These are phyloP conservation scores for Tylopilus subfusipes DNA, from an alignment of 768 basidiomycete species.

Conservation along the genomic window DNA sequence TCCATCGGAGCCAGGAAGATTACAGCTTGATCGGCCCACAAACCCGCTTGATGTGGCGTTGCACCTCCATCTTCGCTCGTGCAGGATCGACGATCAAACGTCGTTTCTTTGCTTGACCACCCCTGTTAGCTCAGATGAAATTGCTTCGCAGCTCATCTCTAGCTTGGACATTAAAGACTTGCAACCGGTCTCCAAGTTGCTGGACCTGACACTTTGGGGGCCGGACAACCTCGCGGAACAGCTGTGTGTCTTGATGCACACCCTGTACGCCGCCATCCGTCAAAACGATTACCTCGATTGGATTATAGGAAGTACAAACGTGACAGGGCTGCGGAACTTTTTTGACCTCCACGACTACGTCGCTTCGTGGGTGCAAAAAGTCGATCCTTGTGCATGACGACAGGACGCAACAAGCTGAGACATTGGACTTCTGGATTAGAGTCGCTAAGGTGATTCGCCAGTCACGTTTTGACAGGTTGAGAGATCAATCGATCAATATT, in stretches of 20 bases:
- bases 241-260: conserved; percentile 70
- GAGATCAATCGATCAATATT: neutral
- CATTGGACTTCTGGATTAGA: conserved; percentile 71
- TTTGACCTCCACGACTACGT: conserved; percentile 60
- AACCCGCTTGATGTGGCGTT: neutral
- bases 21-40: neutral
- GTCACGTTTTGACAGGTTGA: neutral
- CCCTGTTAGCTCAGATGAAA: conserved; percentile 32
- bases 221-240: conserved; percentile 75
- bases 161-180: conserved; percentile 28
- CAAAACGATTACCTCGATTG: conserved; percentile 74
- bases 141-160: conserved; percentile 25
- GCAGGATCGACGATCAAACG: conserved; percentile 39
- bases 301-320: conserved; percentile 39
- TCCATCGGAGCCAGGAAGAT: neutral
- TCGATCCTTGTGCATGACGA: conserved; percentile 54
- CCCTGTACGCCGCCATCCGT: conserved; percentile 65
- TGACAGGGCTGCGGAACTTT: conserved; percentile 50
- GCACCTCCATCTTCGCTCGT: conserved; percentile 34
- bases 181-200: neutral
- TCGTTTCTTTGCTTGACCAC: conserved; percentile 35
- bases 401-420: conserved; percentile 52
- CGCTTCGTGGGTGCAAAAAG: conserved; percentile 61
- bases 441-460: conserved; percentile 62
- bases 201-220: conserved; percentile 47